Evolutionary conservation across 2,329 filamentous ascomycete species (phyloP), one percentile per base, ranked within the genome.

Genomic region (Aspergillus tamarii): DNA sequence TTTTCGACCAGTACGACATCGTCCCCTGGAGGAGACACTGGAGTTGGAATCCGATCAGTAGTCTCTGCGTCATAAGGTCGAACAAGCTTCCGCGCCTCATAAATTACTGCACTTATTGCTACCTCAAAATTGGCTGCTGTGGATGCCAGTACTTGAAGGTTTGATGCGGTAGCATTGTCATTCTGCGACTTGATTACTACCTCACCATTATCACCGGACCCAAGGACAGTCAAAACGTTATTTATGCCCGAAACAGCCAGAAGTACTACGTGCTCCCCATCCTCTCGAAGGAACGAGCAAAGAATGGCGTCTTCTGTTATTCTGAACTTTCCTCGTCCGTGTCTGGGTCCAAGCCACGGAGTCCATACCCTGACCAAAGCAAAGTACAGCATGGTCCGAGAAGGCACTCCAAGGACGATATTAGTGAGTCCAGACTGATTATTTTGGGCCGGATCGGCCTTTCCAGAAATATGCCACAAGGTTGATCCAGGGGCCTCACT

Each of bases 271-370:
- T 93, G 90, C 26, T 88, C 84, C 0, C 94, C 94, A 67, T 90
- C 83, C 0, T 82, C 76, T 28, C 88, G 89, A 26, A 96, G 80
- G 69, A 97, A 97, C 0, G 92, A 91, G 63, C 89, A 88, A 21
- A 96, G 74, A 2, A 97, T 79, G 1, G 88, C 92, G 71, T 96
- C 91, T 69, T 93, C 91, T 65, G 93, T 90, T 5, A 94, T 81
- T 5, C 81, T 80, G 62, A 96, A 91, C 0, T 80, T 80, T 4
- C 81, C 77, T 66, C 86, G 88, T 14, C 94, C 94, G 75, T 97
- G 94, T 45, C 93, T 84, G n/a, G 94, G 94, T 9, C 91, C 92
- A 12, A 97, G 81, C 94, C 94, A 98, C 1, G 93, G 90, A 39
- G 85, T 86, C 88, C 89, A 95, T 4, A 92, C 82, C 21, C 93